Percentiles rank a stretch among this genome's conserved stretches.
phyloP scores from a whole-genome alignment of 208 protist species.

The Porcisia hertigi region DNA sequence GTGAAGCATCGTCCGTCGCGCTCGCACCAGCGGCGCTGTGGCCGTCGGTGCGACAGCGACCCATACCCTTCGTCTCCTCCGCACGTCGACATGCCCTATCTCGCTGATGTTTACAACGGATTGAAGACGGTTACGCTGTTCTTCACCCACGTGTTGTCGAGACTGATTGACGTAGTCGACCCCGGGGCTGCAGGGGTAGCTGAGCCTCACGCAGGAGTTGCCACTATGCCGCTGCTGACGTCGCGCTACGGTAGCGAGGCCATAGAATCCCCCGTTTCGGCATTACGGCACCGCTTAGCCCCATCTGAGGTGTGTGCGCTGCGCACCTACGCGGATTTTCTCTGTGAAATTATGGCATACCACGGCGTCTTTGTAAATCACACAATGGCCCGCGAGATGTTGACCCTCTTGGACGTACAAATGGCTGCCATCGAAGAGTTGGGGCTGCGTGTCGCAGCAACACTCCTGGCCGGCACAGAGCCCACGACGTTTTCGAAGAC shows the following conservation, averaged over 20 bases:
- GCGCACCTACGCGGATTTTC: constrained; percentile 59
- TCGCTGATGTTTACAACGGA: constrained; percentile 12
- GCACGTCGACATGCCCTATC: too few relatives aligned
- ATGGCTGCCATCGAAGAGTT: constrained; percentile 25
- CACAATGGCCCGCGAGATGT: constrained; percentile 36
- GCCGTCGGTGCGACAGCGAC: neutral
- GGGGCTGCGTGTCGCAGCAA: constrained; percentile 13
- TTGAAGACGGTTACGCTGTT: constrained; percentile 17
- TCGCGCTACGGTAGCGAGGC: neutral
- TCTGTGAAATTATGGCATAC: constrained; percentile 73
- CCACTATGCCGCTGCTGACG: neutral
- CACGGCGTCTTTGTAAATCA: constrained; percentile 73
- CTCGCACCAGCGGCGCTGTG: neutral
- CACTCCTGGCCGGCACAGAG: neutral
- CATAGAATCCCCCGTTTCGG: neutral
- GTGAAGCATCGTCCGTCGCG: neutral
- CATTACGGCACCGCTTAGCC: constrained; percentile 7
- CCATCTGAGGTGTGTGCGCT: constrained; percentile 36
- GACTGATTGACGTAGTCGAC: constrained; percentile 16
- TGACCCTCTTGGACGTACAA: constrained; percentile 44
- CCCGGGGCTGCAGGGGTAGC: neutral
- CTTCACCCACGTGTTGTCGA: constrained; percentile 11
- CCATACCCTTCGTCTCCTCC: neutral
- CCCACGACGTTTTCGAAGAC: too few relatives aligned
- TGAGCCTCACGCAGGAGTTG: neutral